These are phyloP conservation scores for Kondoa subrosea DNA, from an alignment of 768 basidiomycete genomes.

Conservation along the genomic window DNA sequence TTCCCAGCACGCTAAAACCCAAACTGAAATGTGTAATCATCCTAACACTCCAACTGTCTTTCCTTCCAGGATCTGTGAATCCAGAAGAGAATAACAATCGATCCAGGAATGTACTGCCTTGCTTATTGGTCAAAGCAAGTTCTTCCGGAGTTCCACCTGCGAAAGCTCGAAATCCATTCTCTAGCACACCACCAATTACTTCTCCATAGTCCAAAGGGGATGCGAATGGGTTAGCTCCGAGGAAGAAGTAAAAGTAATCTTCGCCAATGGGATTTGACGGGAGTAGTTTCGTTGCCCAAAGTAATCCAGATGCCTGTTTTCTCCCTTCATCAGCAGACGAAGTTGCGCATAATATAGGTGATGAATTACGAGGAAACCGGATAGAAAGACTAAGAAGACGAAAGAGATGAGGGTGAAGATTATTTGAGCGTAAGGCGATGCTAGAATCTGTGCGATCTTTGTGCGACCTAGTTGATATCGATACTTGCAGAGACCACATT, in stretches of 20 bases:
- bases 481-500: background rate
- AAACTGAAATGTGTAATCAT: conserved; percentile 1
- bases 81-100: background rate
- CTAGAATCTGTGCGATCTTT: background rate
- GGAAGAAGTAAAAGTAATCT: background rate
- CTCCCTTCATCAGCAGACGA: too few species aligned
- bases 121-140: background rate
- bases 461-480: background rate
- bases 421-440: background rate
- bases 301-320: background rate
- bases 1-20: background rate
- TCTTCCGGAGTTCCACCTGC: background rate
- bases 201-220: background rate
- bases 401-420: background rate
- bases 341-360: too few species aligned
- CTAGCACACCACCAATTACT: background rate
- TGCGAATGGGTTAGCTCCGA: background rate
- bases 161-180: background rate
- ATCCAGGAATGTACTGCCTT: background rate
- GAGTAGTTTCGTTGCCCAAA: background rate
- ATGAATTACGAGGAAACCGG: background rate
- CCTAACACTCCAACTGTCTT: background rate
- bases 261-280: background rate
- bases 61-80: background rate
- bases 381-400: background rate